A percentile compares a stretch with the other conserved stretches of the same genome.
Evolutionary conservation across 495 filamentous ascomycete genomes (phyloP).

Genomic region (Aspergillus diversus): DNA sequence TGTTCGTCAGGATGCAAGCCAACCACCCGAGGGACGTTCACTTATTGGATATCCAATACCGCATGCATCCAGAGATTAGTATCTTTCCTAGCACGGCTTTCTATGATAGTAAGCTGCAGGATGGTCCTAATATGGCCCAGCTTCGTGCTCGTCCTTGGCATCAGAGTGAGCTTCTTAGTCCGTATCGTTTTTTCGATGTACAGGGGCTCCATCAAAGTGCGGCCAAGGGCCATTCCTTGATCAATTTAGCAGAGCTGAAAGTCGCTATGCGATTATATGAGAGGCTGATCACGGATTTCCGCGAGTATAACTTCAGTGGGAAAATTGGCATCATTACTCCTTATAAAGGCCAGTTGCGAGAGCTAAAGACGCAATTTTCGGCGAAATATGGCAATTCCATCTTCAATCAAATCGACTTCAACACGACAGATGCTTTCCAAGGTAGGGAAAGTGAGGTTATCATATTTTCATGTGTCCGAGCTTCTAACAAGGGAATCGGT

Average conservation of each 20-base stretch:
- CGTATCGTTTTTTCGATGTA: constrained; percentile 98
- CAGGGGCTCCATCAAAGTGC: constrained; percentile 81
- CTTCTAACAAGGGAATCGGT: constrained; percentile 90
- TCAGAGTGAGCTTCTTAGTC: constrained; percentile 73
- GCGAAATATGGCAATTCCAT: constrained; percentile 73
- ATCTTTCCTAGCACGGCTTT: constrained; percentile 86
- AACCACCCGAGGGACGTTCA: constrained; percentile 91
- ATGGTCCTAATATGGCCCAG: constrained; percentile 79
- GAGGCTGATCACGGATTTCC: constrained; percentile 73
- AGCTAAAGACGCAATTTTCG: constrained; percentile 73
- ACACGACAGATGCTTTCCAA: constrained; percentile 98
- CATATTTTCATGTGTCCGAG: constrained; percentile 97
- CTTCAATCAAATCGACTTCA: constrained; percentile 84
- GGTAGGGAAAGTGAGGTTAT: constrained; percentile 96
- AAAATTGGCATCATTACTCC: constrained; percentile 97
- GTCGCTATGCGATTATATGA: constrained; percentile 83
- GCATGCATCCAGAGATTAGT: constrained; percentile 98
- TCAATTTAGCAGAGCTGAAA: constrained; percentile 85
- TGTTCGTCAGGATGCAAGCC: constrained; percentile 96
- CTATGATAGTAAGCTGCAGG: constrained; percentile 83
- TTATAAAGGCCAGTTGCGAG: constrained; percentile 88
- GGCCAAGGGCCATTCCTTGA: constrained; percentile 79
- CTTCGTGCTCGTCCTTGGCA: constrained; percentile 85
- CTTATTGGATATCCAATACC: constrained; percentile 93
- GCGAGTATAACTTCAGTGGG: constrained; percentile 67